Evolutionary conservation across 2,329 filamentous ascomycete genomes (phyloP), one percentile per base, ranked within the genome.

Genomic region (Magnaporthales sp.): DNA sequence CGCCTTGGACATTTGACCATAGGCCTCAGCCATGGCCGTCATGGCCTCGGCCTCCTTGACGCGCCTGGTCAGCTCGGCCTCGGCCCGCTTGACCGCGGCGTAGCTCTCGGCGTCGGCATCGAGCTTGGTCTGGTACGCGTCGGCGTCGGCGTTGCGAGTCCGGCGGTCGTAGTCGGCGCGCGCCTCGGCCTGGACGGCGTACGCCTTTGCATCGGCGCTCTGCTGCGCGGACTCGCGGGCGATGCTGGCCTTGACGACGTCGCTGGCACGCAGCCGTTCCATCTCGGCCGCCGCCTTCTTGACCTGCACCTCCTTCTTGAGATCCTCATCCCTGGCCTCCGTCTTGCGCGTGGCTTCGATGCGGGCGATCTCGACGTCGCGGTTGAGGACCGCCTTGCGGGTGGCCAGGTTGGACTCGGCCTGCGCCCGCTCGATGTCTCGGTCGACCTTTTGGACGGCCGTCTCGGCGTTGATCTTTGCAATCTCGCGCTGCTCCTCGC

Each of bases 391-490:
- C 1, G 91, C 90, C 77, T 93, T 88, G 70, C 87, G 84, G 22
- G 89, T 91, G 51, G 87, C 85, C 66, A 96, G 85, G 66, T 88
- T 87, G 11, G 91, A 90, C 74, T 95, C 91, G 60, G 92, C 92
- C 62, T 85, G 79, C 2, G 91, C 90, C 69, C 92, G 91, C 78
- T 95, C 91, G 62, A 90, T 89, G 74, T 94, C 92, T 64, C 91
- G 88, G 74, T 94, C 88, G 0, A 92, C 95, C 80, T 94, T 92
- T 68, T 91, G 85, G 1, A 95, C 91, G 1, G 91, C 91, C 0
- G 92, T 96, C 72, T 92, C 88, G 70, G 92, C 91, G 76, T 93
- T 87, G 78, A 96, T 96, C 80, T 93, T 94, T 71, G 91, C 91
- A 58, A 96, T 91, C 73, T 93, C 90, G 66, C 93, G 91, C 75